A percentile compares a stretch with the other conserved stretches of the same genome.
Evolutionary conservation across 768 basidiomycete species (phyloP).

Genomic region (Psilocybe cubensis): DNA sequence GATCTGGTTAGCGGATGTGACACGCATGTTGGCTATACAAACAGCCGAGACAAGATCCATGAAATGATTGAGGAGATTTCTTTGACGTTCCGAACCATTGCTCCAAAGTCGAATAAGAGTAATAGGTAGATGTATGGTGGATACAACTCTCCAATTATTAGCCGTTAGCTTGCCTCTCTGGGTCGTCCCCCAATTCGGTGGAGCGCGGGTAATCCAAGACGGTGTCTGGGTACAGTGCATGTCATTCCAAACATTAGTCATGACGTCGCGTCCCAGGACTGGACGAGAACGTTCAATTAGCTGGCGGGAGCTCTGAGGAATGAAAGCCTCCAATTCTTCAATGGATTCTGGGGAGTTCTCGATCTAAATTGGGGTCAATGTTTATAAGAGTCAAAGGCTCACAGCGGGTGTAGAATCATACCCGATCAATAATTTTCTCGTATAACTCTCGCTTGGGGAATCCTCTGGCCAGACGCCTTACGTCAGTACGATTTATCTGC

Average conservation of each 20-base stretch:
- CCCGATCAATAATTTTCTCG: no score
- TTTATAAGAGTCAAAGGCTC: no score
- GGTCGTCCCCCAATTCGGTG: constrained; percentile 33
- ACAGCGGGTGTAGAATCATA: no score
- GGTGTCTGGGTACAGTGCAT: constrained; percentile 31
- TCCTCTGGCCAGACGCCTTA: no score
- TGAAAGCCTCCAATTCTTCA: background rate
- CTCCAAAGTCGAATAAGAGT: constrained; percentile 31
- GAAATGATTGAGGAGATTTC: constrained; percentile 27
- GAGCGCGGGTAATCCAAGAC: constrained; percentile 32
- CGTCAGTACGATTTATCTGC: no score
- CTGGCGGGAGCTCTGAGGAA: background rate
- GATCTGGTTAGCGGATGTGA: background rate
- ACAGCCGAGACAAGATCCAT: constrained; percentile 26
- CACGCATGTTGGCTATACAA: constrained; percentile 12
- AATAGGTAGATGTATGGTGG: constrained; percentile 30
- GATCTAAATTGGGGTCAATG: constrained; percentile 6
- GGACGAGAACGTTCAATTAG: background rate
- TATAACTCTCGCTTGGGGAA: no score
- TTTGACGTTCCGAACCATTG: constrained; percentile 11
- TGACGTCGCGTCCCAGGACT: constrained; percentile 32
- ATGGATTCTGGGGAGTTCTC: background rate
- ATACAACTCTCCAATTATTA: constrained; percentile 29
- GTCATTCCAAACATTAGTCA: constrained; percentile 30
- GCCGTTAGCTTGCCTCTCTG: constrained; percentile 34